These are phyloP conservation scores for Chytridium lagenaria DNA, from an alignment of 371 early-diverging fungal genomes.

Conservation along the genomic window DNA sequence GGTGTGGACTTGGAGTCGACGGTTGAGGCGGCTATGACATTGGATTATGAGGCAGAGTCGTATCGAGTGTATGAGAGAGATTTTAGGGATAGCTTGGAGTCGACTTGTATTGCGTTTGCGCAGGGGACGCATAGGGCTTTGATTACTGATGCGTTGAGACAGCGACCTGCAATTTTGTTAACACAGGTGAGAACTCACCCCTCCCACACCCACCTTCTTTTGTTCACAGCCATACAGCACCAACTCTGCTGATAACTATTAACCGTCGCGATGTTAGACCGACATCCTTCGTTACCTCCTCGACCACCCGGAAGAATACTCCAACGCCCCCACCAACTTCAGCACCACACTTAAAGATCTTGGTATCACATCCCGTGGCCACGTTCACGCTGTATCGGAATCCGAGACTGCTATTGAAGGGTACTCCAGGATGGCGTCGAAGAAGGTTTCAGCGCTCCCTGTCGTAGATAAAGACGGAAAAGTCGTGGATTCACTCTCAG, in stretches of 20 bases:
- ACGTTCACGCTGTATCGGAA: conserved; percentile 32
- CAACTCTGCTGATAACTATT: not conserved
- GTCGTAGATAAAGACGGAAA: conserved; percentile 35
- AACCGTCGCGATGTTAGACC: conserved; percentile 10
- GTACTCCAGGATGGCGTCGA: conserved; percentile 30
- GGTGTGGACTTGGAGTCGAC: conserved; percentile 20
- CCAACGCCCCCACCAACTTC: conserved; percentile 17
- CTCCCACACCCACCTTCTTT: not conserved
- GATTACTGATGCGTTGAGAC: conserved; percentile 42
- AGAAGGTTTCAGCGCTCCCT: conserved; percentile 41
- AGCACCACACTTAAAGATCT: conserved; percentile 18
- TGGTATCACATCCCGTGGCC: conserved; percentile 8
- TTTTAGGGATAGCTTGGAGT: conserved; percentile 42
- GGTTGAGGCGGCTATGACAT: conserved; percentile 32
- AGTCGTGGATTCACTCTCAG: conserved; percentile 39
- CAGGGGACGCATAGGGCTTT: conserved; percentile 40
- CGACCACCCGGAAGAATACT: conserved; percentile 15
- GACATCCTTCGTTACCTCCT: conserved; percentile 38
- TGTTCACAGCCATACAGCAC: not conserved
- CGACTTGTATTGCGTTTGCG: conserved; percentile 38
- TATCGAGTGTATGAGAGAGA: conserved; percentile 49
- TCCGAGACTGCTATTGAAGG: conserved; percentile 44
- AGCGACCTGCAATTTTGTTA: conserved; percentile 24
- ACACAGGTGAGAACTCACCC: conserved; percentile 29
- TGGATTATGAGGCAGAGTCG: conserved; percentile 40